phyloP scores from a whole-genome alignment of 2,329 filamentous ascomycete species.

The Coleophoma eucalyptorum region DNA sequence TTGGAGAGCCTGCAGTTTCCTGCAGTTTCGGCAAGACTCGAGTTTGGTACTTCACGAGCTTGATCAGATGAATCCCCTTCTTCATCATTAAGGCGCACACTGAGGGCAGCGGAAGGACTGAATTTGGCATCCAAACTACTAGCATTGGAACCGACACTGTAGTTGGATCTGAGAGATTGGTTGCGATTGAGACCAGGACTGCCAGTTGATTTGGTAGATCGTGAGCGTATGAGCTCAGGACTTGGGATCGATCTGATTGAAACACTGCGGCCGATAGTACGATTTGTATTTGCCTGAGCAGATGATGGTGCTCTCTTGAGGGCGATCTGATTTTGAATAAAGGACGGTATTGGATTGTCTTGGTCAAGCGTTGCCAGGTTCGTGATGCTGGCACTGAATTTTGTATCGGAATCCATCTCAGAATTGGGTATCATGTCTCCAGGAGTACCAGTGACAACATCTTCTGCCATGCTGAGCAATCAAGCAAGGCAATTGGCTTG shows the following conservation, averaged over 20 bases:
- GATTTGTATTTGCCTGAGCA: slow-evolving; percentile 10
- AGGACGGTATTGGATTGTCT: slow-evolving; percentile 6
- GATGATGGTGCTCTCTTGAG: slow-evolving; percentile 20
- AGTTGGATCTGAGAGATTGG: slow-evolving; percentile 18
- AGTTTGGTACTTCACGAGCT: slow-evolving; percentile 1
- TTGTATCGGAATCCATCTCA: too few species aligned
- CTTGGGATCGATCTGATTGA: too few species aligned
- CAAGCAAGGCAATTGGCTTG: too few species aligned
- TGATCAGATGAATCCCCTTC: slow-evolving; percentile 8
- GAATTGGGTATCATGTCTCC: too few species aligned
- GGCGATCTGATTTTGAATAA: slow-evolving; percentile 20
- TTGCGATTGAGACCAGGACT: slow-evolving; percentile 13
- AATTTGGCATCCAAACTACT: slow-evolving; percentile 1
- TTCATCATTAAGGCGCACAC: slow-evolving; percentile 5
- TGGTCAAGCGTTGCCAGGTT: not conserved
- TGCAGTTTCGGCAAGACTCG: slow-evolving; percentile 7
- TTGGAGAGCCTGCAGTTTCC: slow-evolving; percentile 16
- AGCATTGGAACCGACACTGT: slow-evolving; percentile 4
- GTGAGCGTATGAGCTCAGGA: too few species aligned
- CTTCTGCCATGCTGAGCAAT: too few species aligned
- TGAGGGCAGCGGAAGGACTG: slow-evolving; percentile 1
- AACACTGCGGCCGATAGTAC: too few species aligned
- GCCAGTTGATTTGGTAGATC: too few species aligned
- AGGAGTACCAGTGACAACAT: too few species aligned
- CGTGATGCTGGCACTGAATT: not conserved